Evolutionary conservation across 805 yeast genomes (phyloP), one percentile per base, ranked within the genome.

Genomic region (Tetrapisispora pingtungensis): DNA sequence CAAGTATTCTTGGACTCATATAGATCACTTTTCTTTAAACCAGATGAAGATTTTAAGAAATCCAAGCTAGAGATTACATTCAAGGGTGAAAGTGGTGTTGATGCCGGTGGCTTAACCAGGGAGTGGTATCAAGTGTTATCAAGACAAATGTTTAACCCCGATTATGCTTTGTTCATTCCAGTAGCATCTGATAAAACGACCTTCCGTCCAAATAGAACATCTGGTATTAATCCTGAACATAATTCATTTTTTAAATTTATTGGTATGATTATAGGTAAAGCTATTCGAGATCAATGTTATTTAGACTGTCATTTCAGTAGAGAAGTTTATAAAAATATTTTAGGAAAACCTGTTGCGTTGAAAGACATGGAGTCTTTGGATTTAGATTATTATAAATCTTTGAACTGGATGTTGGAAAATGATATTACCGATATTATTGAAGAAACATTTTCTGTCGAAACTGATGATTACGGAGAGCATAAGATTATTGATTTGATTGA

Each of bases 51-150:
- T 45, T 77, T 88, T 57, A 77, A 80, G 52, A 72, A 77, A 40
- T 74, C 89, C 2, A 81, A 80, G 51, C 67, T 93, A 52, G 89
- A 83, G 41, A 78, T 93, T 35, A 74, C 74, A n/a, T 93, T 93
- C 68, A 80, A 80, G 49, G 96, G 95, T 1, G 99, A 93, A 63
- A 83, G 83, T 44, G 99, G 97, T 53, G 85, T 93, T 40, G 99
- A 93, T 70, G 98, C 96, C 3, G 99, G 99, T 53, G 99, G 99
- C 34, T 81, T 93, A 14, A 85, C 97, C 0, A 73, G 99, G 57
- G 99, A 93, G 62, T 93, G 98, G 98, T 89, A 82, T 57, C 97
- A 89, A 60, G 95, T 89, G 5, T 65, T 93, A 39, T 80, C 96
- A 0, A 73, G 96, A 49, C 97, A 90, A 61, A 89, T 93, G 86